These are phyloP conservation scores for Brassica nigra DNA, from an alignment of 345 rosid genomes.

Conservation along the genomic window DNA sequence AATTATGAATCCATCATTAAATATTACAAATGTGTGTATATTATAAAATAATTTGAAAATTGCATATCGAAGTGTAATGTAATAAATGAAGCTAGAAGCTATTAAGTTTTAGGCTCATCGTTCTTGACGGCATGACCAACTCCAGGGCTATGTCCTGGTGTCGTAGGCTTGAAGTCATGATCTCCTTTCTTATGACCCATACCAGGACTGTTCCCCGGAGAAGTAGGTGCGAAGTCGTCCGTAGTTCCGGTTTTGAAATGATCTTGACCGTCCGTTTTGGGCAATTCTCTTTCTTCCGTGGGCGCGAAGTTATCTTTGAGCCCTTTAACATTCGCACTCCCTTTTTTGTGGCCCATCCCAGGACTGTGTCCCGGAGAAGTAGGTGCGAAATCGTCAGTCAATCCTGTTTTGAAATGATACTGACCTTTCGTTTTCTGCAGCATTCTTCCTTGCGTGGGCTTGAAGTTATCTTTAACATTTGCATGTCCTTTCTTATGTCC, in stretches of 20 bases:
- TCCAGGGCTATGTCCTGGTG: conserved; percentile 60
- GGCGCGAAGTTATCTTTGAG: conserved; percentile 5
- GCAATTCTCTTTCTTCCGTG: not conserved
- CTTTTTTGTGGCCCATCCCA: conserved; percentile 44
- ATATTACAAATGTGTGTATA: conserved; percentile 12
- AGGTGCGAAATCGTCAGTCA: conserved; percentile 46
- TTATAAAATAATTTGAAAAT: not conserved
- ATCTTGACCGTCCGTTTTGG: conserved; percentile 1
- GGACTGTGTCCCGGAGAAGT: conserved; percentile 54
- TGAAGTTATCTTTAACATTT: conserved; percentile 5
- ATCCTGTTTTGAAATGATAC: conserved; percentile 11
- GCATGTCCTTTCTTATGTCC: conserved; percentile 43
- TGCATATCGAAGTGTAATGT: conserved; percentile 12
- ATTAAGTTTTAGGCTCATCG: conserved; percentile 42
- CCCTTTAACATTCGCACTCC: not conserved
- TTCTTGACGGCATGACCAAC: conserved; percentile 48
- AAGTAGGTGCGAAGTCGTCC: conserved; percentile 48
- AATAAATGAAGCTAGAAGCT: conserved; percentile 23
- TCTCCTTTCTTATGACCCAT: conserved; percentile 41
- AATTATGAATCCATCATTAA: conserved; percentile 29
- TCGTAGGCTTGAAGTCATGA: conserved; percentile 48
- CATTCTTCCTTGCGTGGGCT: conserved; percentile 17
- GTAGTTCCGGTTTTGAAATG: conserved; percentile 16
- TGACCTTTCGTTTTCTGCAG: conserved; percentile 6
- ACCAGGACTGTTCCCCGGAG: conserved; percentile 32